These are phyloP conservation scores for Neocatenulostroma microsporum DNA, from an alignment of 2,329 filamentous ascomycete genomes.

Conservation along the genomic window DNA sequence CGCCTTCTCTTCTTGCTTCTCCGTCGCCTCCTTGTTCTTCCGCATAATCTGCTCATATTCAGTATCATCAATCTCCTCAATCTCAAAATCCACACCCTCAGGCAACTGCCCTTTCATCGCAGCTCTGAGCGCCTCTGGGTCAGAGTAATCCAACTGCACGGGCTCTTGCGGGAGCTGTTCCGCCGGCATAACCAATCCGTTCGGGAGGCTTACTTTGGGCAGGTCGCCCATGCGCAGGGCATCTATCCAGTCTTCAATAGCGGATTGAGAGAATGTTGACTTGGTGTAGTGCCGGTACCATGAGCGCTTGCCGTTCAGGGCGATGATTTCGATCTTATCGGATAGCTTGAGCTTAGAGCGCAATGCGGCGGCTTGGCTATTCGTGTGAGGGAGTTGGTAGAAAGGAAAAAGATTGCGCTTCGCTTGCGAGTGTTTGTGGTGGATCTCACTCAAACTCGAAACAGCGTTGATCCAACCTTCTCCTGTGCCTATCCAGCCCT, in stretches of 20 bases:
- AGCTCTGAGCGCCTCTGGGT: conserved; percentile 14
- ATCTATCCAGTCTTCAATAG: conserved; percentile 81
- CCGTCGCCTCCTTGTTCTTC: conserved; percentile 4
- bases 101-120: conserved; percentile 22
- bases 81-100: conserved; percentile 26
- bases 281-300: conserved; percentile 75
- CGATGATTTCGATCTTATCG: conserved; percentile 62
- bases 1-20: conserved; percentile 2
- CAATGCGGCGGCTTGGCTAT: conserved; percentile 50
- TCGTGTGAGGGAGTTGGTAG: conserved; percentile 61
- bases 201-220: conserved; percentile 61
- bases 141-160: conserved; percentile 13
- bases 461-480: conserved; percentile 36
- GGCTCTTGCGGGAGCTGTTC: conserved; percentile 22
- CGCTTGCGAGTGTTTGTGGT: conserved; percentile 62
- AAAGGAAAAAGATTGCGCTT: conserved; percentile 72
- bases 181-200: conserved; percentile 34
- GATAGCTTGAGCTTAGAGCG: conserved; percentile 56
- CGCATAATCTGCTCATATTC: conserved; percentile 26
- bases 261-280: conserved; percentile 46
- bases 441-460: conserved; percentile 60
- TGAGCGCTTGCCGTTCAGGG: conserved; percentile 71
- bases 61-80: conserved; percentile 30
- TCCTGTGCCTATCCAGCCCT: conserved; percentile 41
- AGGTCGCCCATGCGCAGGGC: conserved; percentile 84